Base-by-base conservation (phyloP, 495 filamentous ascomycete genomes). In the Aspergillus carlsbadensis region DNA sequence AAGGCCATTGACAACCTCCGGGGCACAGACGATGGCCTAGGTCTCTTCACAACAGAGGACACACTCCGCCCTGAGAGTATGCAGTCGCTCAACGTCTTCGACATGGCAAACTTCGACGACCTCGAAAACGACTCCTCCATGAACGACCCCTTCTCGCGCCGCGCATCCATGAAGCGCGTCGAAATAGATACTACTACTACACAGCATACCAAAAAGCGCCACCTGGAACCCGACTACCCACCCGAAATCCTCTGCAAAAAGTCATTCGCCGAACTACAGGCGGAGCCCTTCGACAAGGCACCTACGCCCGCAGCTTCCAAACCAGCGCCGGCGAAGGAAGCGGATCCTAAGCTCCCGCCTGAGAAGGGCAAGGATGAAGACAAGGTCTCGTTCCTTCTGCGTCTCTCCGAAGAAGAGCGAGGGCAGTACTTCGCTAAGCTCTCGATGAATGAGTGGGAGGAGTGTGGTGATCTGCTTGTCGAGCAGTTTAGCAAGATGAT, bases 391-490 rank as follows among this genome's bases (percentile, higher is more conserved):
- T 60, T 65, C 22, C 59, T 75, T 17, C 54, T 73, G 17, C 43
- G 54, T 1, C 57, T 73, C 7, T 40, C 65, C 6, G 71, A 67
- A 1, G 31, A 74, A 17, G 77, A 81, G 15, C 87, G 90, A 54
- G 72, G 73, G 44, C 68, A 74, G 2, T 89, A 91, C 67, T 85
- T 92, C 58, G 70, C 78, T 10, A 78, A 78, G 5, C 73, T 96
- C 64, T 64, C 81, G 3, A 78, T 89, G 20, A 74, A 81, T 22
- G 87, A 93, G 65, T 94, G 91, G 87, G 91, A 96, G 65, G 78
- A 87, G 44, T 83, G 86, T 13, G 91, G 91, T 7, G 90, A 96
- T 57, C 85, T 88, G 77, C 83, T 96, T 37, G 71, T 93, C 13
- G 82, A 84, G 3, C 81, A 80, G 57, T 92, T 94, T 61, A 74